phyloP scores from a whole-genome alignment of 106 monocot genomes.

The Gastrodia elata region DNA sequence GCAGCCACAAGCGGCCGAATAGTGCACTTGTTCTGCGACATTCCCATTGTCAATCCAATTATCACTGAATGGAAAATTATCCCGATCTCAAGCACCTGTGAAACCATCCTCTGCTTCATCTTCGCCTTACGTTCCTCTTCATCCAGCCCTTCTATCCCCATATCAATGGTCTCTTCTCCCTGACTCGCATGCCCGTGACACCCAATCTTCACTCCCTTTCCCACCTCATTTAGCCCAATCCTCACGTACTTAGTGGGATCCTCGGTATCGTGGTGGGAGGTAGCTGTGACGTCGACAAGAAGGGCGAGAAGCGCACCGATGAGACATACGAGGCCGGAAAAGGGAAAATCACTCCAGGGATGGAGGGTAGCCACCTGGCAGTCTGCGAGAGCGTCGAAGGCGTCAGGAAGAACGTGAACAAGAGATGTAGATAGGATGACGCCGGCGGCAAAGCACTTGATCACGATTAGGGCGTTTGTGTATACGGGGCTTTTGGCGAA shows the following conservation, averaged over 20 bases:
- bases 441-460: slow-evolving; percentile 95
- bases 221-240: slow-evolving; percentile 15
- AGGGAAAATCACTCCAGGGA: slow-evolving; percentile 89
- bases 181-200: slow-evolving; percentile 12
- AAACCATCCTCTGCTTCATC: slow-evolving; percentile 89
- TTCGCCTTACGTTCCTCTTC: slow-evolving; percentile 54
- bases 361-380: slow-evolving; percentile 55
- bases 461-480: slow-evolving; percentile 44
- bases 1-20: slow-evolving; percentile 76
- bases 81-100: slow-evolving; percentile 88
- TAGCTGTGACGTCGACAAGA: slow-evolving; percentile 76
- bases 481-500: slow-evolving; percentile 46
- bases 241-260: slow-evolving; percentile 9
- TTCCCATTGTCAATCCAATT: slow-evolving; percentile 87
- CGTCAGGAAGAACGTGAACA: slow-evolving; percentile 95
- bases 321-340: slow-evolving; percentile 69
- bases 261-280: slow-evolving; percentile 45
- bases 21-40: slow-evolving; percentile 91
- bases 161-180: slow-evolving; percentile 15
- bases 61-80: slow-evolving; percentile 94
- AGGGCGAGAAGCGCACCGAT: slow-evolving; percentile 78
- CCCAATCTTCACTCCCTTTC: slow-evolving; percentile 1
- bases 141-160: slow-evolving; percentile 21
- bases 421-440: slow-evolving; percentile 91
- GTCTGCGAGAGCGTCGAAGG: slow-evolving; percentile 66